Conservation (phyloP, 805 yeast genomes). For the Yarrowia porcina region DNA sequence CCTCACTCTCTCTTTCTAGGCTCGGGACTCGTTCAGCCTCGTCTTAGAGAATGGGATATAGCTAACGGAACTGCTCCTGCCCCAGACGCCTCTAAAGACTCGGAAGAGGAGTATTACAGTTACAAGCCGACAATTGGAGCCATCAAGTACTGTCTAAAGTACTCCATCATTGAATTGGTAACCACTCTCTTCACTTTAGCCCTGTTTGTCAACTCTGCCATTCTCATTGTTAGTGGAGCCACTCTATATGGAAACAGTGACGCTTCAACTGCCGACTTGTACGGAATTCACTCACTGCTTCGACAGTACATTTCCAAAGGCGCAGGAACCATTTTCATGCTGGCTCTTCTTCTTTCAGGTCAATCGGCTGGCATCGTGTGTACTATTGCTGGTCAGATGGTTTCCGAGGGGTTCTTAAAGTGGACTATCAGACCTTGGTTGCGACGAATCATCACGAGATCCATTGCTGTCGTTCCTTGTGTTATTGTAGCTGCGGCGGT, state of each 20-base stretch:
- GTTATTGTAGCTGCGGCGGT: conserved; percentile 64
- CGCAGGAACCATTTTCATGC: conserved; percentile 80
- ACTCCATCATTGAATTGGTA: conserved; percentile 67
- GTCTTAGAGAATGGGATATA: conserved; percentile 74
- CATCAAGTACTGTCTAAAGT: conserved; percentile 65
- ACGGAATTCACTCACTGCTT: conserved; percentile 67
- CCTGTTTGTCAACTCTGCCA: conserved; percentile 79
- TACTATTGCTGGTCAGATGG: conserved; percentile 90
- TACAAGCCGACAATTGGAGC: conserved; percentile 75
- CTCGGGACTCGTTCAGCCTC: conserved; percentile 81
- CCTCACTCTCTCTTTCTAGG: conserved; percentile 89
- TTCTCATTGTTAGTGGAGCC: conserved; percentile 76
- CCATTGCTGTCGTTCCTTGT: conserved; percentile 79
- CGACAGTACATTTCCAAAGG: conserved; percentile 59
- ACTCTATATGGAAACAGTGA: conserved; percentile 68
- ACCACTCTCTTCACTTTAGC: conserved; percentile 76
- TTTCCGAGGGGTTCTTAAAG: conserved; percentile 81
- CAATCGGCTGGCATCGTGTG: conserved; percentile 91
- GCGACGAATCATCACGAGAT: conserved; percentile 72
- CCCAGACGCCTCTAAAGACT: background rate
- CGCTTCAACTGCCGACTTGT: conserved; percentile 74
- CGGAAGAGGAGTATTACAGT: conserved; percentile 29
- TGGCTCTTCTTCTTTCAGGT: conserved; percentile 81
- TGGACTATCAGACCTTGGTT: conserved; percentile 82
- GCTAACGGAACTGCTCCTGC: conserved; percentile 49